phyloP scores from a whole-genome alignment of 202 grass and related monocot genomes.

The Elaeis oleifera region DNA sequence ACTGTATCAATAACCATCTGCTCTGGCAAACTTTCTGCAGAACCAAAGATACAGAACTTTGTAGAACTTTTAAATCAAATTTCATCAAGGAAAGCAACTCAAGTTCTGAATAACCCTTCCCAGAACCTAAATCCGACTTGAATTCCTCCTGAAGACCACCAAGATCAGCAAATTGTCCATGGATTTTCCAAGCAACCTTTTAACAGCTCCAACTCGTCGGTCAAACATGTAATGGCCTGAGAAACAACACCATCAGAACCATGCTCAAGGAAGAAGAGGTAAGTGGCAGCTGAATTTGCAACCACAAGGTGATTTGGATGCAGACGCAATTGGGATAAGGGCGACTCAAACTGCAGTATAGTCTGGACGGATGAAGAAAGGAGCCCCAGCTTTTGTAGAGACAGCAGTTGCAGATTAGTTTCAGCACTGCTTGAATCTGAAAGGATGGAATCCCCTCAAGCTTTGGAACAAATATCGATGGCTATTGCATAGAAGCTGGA shows the following conservation, averaged over 20 bases:
- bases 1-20: conserved; percentile 27
- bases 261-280: conserved; percentile 84
- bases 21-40: conserved; percentile 12
- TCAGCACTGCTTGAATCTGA: conserved; percentile 57
- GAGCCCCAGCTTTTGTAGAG: conserved; percentile 59
- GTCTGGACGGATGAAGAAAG: conserved; percentile 50
- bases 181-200: conserved; percentile 50
- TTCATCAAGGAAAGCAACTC: conserved; percentile 80
- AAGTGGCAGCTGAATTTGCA: conserved; percentile 51
- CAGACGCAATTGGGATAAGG: conserved; percentile 64
- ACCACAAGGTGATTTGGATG: conserved; percentile 77
- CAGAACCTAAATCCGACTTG: conserved; percentile 22
- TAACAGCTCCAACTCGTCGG: conserved; percentile 67
- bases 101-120: conserved; percentile 42
- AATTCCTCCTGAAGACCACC: conserved; percentile 26
- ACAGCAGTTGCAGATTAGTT: conserved; percentile 72
- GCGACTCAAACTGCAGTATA: conserved; percentile 51
- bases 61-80: conserved; percentile 81
- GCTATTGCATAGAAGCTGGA: conserved; percentile 65
- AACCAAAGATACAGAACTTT: conserved; percentile 40
- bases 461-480: conserved; percentile 64
- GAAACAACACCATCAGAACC: conserved; percentile 50
- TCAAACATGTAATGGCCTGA: conserved; percentile 57
- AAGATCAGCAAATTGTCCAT: conserved; percentile 34
- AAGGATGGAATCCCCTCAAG: conserved; percentile 42